Evolutionary conservation across 495 filamentous ascomycete genomes (phyloP).

Genomic region (Cetradonia linearis): DNA sequence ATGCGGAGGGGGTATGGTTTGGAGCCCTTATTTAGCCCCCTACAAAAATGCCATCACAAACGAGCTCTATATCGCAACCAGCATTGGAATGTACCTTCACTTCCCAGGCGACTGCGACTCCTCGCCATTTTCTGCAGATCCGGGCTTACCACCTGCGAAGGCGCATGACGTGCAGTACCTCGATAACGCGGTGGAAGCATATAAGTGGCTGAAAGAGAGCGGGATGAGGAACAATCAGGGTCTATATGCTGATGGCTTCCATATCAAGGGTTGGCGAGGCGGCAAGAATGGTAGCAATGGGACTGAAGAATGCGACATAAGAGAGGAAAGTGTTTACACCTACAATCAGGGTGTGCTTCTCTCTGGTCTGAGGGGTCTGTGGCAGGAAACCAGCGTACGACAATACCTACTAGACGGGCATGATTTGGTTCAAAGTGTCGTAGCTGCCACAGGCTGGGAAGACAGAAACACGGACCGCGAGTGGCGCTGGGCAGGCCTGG

Average conservation of each 20-base stretch:
- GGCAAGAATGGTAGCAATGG: slow-evolving; percentile 41
- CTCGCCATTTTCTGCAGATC: slow-evolving; percentile 50
- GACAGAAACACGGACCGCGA: slow-evolving; percentile 27
- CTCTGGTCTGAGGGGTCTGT: slow-evolving; percentile 71
- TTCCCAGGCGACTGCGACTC: slow-evolving; percentile 70
- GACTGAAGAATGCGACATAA: slow-evolving; percentile 56
- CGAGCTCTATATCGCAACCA: slow-evolving; percentile 76
- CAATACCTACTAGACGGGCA: slow-evolving; percentile 74
- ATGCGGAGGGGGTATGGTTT: slow-evolving; percentile 86
- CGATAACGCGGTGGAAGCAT: slow-evolving; percentile 61
- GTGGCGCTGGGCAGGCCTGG: slow-evolving; percentile 59
- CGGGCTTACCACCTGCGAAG: slow-evolving; percentile 24
- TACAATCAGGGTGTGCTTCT: slow-evolving; percentile 97
- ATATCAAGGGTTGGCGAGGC: slow-evolving; percentile 58
- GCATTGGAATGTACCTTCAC: slow-evolving; percentile 81
- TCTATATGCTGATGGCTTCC: slow-evolving; percentile 82
- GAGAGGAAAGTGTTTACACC: slow-evolving; percentile 84
- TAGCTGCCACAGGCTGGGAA: slow-evolving; percentile 66
- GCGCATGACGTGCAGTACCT: slow-evolving; percentile 59
- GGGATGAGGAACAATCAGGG: slow-evolving; percentile 77
- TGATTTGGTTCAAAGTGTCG: slow-evolving; percentile 55
- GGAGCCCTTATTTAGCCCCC: slow-evolving; percentile 70
- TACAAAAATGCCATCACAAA: slow-evolving; percentile 99
- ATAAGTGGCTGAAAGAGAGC: slow-evolving; percentile 65
- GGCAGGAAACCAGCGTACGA: slow-evolving; percentile 54